A percentile compares a stretch with the other conserved stretches of the same genome.
Evolutionary conservation across 768 basidiomycete genomes (phyloP).

Genomic region (Auricularia sp.): DNA sequence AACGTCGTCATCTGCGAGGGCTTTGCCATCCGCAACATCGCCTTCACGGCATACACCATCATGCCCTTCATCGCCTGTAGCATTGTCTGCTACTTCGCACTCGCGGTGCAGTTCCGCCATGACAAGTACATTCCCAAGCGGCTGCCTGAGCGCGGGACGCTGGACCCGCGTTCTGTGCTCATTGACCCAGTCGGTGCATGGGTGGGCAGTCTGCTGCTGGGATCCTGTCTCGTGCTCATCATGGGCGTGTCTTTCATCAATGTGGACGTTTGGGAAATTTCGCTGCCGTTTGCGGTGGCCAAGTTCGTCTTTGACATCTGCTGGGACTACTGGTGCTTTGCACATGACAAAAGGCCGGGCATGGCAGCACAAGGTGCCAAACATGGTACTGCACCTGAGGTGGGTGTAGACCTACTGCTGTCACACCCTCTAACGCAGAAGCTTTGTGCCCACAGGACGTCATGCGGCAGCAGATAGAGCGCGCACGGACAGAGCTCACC

Average conservation of each 20-base stretch:
- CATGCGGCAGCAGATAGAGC: not conserved
- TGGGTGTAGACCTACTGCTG: too few relatives aligned
- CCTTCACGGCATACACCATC: conserved; percentile 75
- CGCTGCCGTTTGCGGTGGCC: conserved; percentile 64
- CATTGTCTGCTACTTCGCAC: conserved; percentile 49
- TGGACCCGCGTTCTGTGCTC: conserved; percentile 47
- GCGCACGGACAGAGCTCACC: not conserved
- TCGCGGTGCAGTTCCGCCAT: conserved; percentile 49
- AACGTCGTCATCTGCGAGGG: conserved; percentile 90
- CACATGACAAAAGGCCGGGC: not conserved
- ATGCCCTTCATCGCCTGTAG: conserved; percentile 67
- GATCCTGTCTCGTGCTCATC: conserved; percentile 57
- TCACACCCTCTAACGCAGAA: too few relatives aligned
- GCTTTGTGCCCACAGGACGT: not conserved
- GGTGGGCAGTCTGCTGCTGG: conserved; percentile 61
- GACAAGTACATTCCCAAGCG: conserved; percentile 43
- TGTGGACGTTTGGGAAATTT: conserved; percentile 77
- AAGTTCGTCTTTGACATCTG: conserved; percentile 62
- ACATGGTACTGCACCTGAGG: too few relatives aligned
- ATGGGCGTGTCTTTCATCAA: conserved; percentile 68
- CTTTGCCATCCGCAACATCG: conserved; percentile 64
- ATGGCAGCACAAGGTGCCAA: too few relatives aligned
- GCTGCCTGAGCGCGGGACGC: conserved; percentile 18
- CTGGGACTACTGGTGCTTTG: conserved; percentile 12
- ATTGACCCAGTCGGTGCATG: conserved; percentile 65